These are phyloP conservation scores for Amaranthus tricolor DNA, from an alignment of 179 eudicot species.

Conservation along the genomic window DNA sequence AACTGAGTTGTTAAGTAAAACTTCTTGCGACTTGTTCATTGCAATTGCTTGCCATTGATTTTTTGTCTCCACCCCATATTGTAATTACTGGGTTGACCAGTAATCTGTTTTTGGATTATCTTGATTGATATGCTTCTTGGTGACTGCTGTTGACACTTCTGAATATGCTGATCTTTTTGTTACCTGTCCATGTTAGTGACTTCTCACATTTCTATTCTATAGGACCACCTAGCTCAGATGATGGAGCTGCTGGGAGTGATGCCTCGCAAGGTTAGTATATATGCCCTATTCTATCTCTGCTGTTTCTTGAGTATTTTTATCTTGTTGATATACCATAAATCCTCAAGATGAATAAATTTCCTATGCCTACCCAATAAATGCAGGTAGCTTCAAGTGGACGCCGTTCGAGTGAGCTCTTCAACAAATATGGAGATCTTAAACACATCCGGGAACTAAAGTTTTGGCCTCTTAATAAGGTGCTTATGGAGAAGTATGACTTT, in stretches of 20 bases:
- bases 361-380: conserved; percentile 10
- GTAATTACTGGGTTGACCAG: not conserved
- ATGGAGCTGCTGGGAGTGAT: conserved; percentile 92
- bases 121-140: conserved; percentile 9
- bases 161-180: not conserved
- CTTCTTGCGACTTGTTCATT: not conserved
- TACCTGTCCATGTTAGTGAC: not conserved
- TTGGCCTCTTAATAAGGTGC: conserved; percentile 80
- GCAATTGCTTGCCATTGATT: not conserved
- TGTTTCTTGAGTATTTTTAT: conserved; percentile 1
- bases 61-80: not conserved
- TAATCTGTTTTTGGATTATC: not conserved
- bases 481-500: conserved; percentile 71
- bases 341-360: not conserved
- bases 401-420: conserved; percentile 67
- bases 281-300: not conserved
- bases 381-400: conserved; percentile 77
- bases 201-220: conserved; percentile 18
- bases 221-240: conserved; percentile 96
- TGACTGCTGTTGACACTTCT: not conserved
- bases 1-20: not conserved
- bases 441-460: conserved; percentile 72
- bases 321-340: not conserved
- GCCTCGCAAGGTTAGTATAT: conserved; percentile 75
- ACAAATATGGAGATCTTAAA: conserved; percentile 65